These are phyloP conservation scores for Wickerhamiella vanderwaltii DNA, from an alignment of 805 yeast genomes.

Conservation along the genomic window DNA sequence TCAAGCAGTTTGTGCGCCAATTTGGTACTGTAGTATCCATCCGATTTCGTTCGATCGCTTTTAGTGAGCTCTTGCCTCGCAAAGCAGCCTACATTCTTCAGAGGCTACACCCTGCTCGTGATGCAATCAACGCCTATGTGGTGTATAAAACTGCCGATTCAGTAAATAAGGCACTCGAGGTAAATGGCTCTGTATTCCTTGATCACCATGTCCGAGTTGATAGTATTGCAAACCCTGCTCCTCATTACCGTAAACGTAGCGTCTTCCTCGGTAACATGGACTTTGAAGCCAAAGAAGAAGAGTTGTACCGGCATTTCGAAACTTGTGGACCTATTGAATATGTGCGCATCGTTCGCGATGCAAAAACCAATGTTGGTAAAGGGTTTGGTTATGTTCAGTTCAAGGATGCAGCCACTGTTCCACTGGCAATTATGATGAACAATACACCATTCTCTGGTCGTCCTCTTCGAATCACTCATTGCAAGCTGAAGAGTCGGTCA, in stretches of 20 bases:
- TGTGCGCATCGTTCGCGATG: slow-evolving; percentile 81
- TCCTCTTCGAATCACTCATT: slow-evolving; percentile 64
- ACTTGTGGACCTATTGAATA: slow-evolving; percentile 63
- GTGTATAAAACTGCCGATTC: slow-evolving; percentile 49
- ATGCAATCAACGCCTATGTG: slow-evolving; percentile 76
- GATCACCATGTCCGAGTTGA: slow-evolving; percentile 80
- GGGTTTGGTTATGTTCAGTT: slow-evolving; percentile 96
- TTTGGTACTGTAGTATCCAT: slow-evolving; percentile 54
- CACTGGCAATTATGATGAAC: slow-evolving; percentile 67
- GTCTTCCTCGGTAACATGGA: slow-evolving; percentile 89
- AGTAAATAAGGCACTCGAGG: slow-evolving; percentile 32
- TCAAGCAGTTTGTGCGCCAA: slow-evolving; percentile 46
- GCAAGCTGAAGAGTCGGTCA: slow-evolving; percentile 29
- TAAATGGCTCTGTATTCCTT: slow-evolving; percentile 59
- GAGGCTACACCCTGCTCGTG: slow-evolving; percentile 62
- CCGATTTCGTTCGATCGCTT: slow-evolving; percentile 86
- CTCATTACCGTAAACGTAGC: slow-evolving; percentile 70
- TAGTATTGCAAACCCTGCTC: slow-evolving; percentile 81
- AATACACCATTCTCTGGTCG: slow-evolving; percentile 49
- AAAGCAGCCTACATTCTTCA: slow-evolving; percentile 81
- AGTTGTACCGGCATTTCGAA: slow-evolving; percentile 70
- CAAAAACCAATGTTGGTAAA: slow-evolving; percentile 89
- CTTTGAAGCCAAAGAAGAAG: slow-evolving; percentile 85
- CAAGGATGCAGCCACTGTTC: slow-evolving; percentile 50
- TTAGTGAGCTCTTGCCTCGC: slow-evolving; percentile 77